phyloP scores from a whole-genome alignment of 805 yeast genomes.

The Candida montana region DNA sequence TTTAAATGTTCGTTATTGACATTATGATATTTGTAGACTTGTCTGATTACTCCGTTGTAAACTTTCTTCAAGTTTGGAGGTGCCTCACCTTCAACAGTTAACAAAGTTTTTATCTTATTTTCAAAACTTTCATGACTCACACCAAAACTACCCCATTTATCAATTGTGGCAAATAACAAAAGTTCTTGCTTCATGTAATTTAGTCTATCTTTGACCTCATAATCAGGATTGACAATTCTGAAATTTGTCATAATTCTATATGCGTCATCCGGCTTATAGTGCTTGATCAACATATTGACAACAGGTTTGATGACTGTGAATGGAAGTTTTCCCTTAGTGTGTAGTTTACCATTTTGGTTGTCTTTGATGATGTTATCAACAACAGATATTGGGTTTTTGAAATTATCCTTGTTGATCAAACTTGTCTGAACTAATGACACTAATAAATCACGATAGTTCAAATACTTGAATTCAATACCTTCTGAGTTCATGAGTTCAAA shows the following conservation, averaged over 20 bases:
- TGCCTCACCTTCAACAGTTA: constrained; percentile 16
- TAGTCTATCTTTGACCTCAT: constrained; percentile 17
- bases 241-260: constrained; percentile 28
- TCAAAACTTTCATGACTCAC: constrained; percentile 21
- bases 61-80: constrained; percentile 21
- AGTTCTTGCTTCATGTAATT: constrained; percentile 29
- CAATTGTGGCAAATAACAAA: constrained; percentile 23
- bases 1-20: constrained; percentile 1
- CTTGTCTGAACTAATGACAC: constrained; percentile 28
- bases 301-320: constrained; percentile 34
- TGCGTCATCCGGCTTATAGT: constrained; percentile 29
- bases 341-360: constrained; percentile 19
- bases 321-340: constrained; percentile 23
- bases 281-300: constrained; percentile 26
- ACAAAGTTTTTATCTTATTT: constrained; percentile 12
- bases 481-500: constrained; percentile 25
- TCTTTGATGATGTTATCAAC: constrained; percentile 28
- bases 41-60: constrained; percentile 18
- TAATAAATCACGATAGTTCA: constrained; percentile 26
- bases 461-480: constrained; percentile 23
- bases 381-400: constrained; percentile 26
- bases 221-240: constrained; percentile 24
- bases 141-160: constrained; percentile 29
- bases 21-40: constrained; percentile 8
- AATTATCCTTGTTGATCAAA: constrained; percentile 23